Evolutionary conservation across 192 early-diverging fungal genomes (phyloP), one percentile per base, ranked within the genome.

Genomic region (Helicostylum pulchrum): DNA sequence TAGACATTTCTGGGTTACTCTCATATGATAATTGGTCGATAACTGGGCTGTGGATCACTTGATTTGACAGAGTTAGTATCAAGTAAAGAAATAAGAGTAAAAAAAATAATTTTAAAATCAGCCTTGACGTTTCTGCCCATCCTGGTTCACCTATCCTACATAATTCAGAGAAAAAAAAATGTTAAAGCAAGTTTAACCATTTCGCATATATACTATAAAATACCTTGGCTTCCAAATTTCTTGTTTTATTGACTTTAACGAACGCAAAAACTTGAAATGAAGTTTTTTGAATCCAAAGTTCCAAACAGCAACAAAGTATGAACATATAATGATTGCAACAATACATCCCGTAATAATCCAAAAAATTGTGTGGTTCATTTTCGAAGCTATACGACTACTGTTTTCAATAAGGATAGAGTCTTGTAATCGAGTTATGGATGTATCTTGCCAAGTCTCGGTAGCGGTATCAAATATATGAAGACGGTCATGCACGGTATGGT

Each of bases 221-320:
- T 56, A 56, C 54, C 54, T 56, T 56, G 54, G 54, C 17, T 56
- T 56, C 54, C 54, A 56, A 17, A 56, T 19, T 17, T 56, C 54
- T 9, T 7, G 31, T 56, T 56, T 56, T 15, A 56, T 19, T 0
- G 17, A 56, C 36, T 32, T 30, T 15, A 56, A 8, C 30, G 17
- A 39, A 8, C n/a, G 15, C 14, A 30, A 39, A 30, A 56, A 36
- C 54, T 10, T 56, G n/a, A 36, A 19, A 36, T 56, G 31, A 15
- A 56, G 0, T 9, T 17, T 56, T 17, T 19, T 56, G 9, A 9
- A 39, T 17, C 54, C 54, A 17, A 56, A 19, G 8, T 39, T 34
- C 54, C 15, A n/a, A 14, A 56, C 31, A 36, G 31, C 34, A 15
- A 56, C n/a, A 15, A 34, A 15, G 32, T 56, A 56, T 10, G n/a